Evolutionary conservation across 176 grass and related monocot genomes (phyloP), one percentile per base, ranked within the genome.

Genomic region (Aegilops bicornis): DNA sequence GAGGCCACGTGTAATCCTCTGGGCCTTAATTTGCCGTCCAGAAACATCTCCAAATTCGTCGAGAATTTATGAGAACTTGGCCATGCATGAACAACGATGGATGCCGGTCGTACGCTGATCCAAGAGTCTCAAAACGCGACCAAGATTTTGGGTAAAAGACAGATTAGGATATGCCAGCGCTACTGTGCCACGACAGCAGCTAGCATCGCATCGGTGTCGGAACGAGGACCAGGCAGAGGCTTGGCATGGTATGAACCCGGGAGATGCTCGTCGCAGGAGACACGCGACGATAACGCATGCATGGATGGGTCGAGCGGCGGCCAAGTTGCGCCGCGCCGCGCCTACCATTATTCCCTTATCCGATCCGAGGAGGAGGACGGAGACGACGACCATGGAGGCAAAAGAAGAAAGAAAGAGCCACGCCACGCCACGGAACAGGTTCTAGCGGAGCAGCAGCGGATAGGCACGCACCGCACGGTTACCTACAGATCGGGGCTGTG

Each of bases 401-500:
- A 6, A 68, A 68, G 19, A 22, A 58, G 0, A 1, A 3, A 17
- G 19, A 58, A 22, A 17, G 48, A 52, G 16, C 48, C 48, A 52
- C 48, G 11, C 48, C 48, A 52, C 48, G 48, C 48, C 14, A 52
- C 15, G 19, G 7, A 7, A 70, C 33, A 33, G 10, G 37, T 9
- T 40, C 27, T 32, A 58, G 54, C 17, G 48, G 48, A 52, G 48
- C 48, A 50, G 73, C 7, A 39, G 7, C 17, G 79, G 42, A 22
- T 74, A 33, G 31, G 66, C 24, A 47, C 19, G 15, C 48, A 52
- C 3, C 48, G 64, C 74, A 63, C 52, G 29, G 63, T 32, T 50
- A 64, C 79, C 83, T 79, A 90, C 83, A 89, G 30, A 7, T 13
- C 54, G 82, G 17, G 47, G 22, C 27, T 40, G 58, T 24, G 63